Evolutionary conservation across 176 grass and related monocot species (phyloP).

Genomic region (Hordeum marinum): DNA sequence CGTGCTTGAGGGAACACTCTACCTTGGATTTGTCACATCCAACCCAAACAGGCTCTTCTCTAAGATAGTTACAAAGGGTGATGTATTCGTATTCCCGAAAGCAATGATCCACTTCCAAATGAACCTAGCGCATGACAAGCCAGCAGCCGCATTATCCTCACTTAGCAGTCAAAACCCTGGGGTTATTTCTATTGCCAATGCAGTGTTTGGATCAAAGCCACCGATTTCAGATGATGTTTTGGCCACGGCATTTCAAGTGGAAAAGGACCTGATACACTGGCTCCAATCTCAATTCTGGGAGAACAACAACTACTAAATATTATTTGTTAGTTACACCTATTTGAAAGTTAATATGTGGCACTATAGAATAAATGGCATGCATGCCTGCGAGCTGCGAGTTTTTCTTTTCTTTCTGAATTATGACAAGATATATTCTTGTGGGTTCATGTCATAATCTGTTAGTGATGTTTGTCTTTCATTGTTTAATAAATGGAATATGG

Average conservation of each 20-base stretch:
- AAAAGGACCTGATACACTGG: neutral
- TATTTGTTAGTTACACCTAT: neutral
- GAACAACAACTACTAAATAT: neutral
- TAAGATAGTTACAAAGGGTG: neutral
- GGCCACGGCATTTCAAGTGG: neutral
- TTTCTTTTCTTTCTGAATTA: neutral
- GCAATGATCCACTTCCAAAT: neutral
- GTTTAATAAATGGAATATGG: neutral
- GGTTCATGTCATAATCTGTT: neutral
- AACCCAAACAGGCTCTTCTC: neutral
- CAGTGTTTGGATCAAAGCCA: neutral
- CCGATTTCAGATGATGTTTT: neutral
- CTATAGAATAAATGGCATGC: neutral
- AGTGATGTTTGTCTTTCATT: neutral
- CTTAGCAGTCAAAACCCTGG: neutral
- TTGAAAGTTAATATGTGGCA: neutral
- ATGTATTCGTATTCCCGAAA: neutral
- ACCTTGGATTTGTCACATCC: conserved; percentile 1
- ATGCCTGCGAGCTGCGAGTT: neutral
- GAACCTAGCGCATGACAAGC: neutral
- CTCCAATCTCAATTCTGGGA: neutral
- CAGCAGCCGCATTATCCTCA: neutral
- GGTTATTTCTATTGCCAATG: conserved; percentile 1
- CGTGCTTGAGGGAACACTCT: neutral
- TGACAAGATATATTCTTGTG: neutral